A percentile compares a stretch with the other conserved stretches of the same genome.
Evolutionary conservation across 139 green algal genomes (phyloP).

Genomic region (Zygnema cylindricum): DNA sequence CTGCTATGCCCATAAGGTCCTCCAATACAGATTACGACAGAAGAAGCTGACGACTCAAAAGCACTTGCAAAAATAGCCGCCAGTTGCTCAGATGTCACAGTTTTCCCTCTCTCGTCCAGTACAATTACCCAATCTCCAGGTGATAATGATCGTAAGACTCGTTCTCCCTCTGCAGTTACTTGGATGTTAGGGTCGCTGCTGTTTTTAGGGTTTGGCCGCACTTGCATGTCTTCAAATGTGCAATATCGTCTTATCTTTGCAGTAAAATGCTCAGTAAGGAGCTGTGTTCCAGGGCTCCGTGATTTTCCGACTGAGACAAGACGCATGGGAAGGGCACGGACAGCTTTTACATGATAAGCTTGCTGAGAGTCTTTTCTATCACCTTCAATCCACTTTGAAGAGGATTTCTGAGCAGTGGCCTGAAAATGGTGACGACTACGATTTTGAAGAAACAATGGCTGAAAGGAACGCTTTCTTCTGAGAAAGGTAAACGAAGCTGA

Average conservation of each 20-base stretch:
- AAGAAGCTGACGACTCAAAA: conserved; percentile 8
- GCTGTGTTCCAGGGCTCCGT: not conserved
- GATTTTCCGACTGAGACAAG: conserved; percentile 39
- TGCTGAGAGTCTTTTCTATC: too few relatives aligned
- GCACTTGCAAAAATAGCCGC: conserved; percentile 72
- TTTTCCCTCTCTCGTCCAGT: conserved; percentile 75
- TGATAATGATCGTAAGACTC: conserved; percentile 29
- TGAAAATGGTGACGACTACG: too few relatives aligned
- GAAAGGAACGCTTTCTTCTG: too few relatives aligned
- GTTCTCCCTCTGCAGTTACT: conserved; percentile 28
- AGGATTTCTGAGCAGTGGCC: too few relatives aligned
- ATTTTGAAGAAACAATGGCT: too few relatives aligned
- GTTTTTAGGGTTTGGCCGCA: conserved; percentile 58
- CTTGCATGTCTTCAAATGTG: conserved; percentile 47
- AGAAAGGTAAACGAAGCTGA: too few relatives aligned
- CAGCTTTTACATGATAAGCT: too few relatives aligned
- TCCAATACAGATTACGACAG: conserved; percentile 75
- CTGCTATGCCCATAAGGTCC: conserved; percentile 79
- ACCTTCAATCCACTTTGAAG: too few relatives aligned
- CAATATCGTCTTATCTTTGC: conserved; percentile 55
- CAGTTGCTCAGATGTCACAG: conserved; percentile 67
- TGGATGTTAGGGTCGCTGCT: conserved; percentile 37
- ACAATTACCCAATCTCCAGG: conserved; percentile 64
- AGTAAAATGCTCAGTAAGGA: conserved; percentile 39
- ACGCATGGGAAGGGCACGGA: conserved; percentile 33